Base-by-base conservation (phyloP, 306 rosid species). In the Sicyos edulis region DNA sequence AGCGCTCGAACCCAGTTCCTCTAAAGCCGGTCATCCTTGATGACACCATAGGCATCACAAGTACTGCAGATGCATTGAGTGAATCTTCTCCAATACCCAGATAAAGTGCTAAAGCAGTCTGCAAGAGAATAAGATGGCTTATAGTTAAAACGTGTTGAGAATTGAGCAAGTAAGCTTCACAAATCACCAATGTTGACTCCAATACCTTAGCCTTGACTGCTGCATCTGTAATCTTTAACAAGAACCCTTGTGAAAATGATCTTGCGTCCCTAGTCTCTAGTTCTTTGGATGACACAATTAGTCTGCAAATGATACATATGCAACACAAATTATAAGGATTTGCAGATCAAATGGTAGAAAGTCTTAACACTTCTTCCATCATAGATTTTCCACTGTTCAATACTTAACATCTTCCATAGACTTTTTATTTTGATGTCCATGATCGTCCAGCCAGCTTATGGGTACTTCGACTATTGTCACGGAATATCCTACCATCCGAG, bases 11-110 rank as follows among this genome's bases (percentile, higher is more conserved):
- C 40, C 86, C 95, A 17, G 67, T 81, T 57, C 98, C 96, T 83
- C 98, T 86, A 77, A 90, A 93, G 65, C 99, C 99, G 3, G 90
- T 93, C 78, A 93, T 83, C 83, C 84, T 93, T 5, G 99, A 93
- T 56, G 99, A 93, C 84, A 91, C 85, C 97, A 93, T 93, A 10
- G 99, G 99, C 99, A 93, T 93, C 85, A 86, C 97, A 63, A 93
- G 82, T 70, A 88, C 88, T 50, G 97, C 89, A 26, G 99, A 93
- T 71, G 99, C 91, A 74, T 81, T 80, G 15, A 93, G 88, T 51
- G 99, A 84, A 80, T 91, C 92, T 83, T 93, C 99, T 76, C 99
- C 99, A 64, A 89, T 72, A 70, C 99, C 97, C 17, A 93, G 78
- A 57, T 90, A 80, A 52, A 88, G 74, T 62, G 91, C 92, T 74